Conservation (phyloP, 257 asterid genomes). For the Cynanchum wilfordii region DNA sequence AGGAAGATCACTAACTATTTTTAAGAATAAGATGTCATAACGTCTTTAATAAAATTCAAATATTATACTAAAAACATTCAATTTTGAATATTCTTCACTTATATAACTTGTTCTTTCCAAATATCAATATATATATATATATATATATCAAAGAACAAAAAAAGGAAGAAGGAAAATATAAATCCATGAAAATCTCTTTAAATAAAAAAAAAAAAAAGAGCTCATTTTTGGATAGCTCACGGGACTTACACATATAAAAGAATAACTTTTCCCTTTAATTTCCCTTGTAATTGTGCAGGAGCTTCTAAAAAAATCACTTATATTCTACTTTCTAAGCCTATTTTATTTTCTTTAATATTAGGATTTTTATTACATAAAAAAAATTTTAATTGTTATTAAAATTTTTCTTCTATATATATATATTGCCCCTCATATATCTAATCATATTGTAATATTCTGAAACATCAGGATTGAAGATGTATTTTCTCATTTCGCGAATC, state of each 20-base stretch:
- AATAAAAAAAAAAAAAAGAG: not conserved
- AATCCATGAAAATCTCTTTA: not conserved
- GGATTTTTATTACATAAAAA: too few species aligned
- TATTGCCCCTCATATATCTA: not conserved
- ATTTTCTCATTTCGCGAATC: not conserved
- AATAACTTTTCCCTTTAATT: too few species aligned
- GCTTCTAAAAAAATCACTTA: too few species aligned
- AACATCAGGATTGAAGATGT: not conserved
- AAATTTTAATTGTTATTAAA: not conserved
- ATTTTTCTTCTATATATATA: not conserved
- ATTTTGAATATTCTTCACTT: not conserved
- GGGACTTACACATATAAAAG: too few species aligned
- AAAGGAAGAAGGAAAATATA: too few species aligned
- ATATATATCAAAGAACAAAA: too few species aligned
- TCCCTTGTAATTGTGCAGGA: too few species aligned
- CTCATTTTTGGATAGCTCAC: too few species aligned
- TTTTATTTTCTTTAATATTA: too few species aligned
- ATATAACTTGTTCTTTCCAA: too few species aligned
- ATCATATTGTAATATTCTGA: not conserved
- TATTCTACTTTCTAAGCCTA: too few species aligned
- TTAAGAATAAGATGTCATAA: not conserved
- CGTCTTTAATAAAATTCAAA: not conserved
- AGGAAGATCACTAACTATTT: not conserved
- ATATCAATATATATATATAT: not conserved
- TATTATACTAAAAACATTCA: too few species aligned